phyloP scores from a whole-genome alignment of 371 early-diverging fungal genomes.

The Choanephora cucurbitarum region DNA sequence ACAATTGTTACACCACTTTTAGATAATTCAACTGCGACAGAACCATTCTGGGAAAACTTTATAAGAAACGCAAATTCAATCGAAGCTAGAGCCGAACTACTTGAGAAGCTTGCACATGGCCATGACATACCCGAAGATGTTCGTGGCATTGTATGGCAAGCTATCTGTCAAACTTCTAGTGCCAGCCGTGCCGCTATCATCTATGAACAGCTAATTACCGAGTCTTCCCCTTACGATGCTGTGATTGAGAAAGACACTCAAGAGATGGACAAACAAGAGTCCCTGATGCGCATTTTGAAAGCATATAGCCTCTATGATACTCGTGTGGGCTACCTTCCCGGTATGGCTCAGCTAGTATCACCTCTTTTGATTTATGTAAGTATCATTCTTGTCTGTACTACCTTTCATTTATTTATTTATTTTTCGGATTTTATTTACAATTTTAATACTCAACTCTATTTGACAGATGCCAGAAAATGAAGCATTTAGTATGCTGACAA shows the following conservation, averaged over 20 bases:
- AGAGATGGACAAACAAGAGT: slow-evolving; percentile 60
- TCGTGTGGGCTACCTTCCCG: slow-evolving; percentile 93
- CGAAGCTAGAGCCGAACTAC: slow-evolving; percentile 1
- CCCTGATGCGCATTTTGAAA: slow-evolving; percentile 76
- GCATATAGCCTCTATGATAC: slow-evolving; percentile 90
- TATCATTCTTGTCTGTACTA: not conserved
- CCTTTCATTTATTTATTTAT: not conserved
- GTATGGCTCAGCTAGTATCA: slow-evolving; percentile 82
- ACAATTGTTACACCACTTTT: slow-evolving; percentile 8
- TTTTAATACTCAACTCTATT: not conserved
- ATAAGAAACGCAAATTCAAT: slow-evolving; percentile 4
- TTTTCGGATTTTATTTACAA: not conserved
- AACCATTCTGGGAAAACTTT: slow-evolving; percentile 9
- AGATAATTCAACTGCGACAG: slow-evolving; percentile 1
- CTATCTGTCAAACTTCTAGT: slow-evolving; percentile 56
- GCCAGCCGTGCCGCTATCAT: slow-evolving; percentile 66
- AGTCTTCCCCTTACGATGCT: slow-evolving; percentile 64
- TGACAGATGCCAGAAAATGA: slow-evolving; percentile 85
- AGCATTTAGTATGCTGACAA: slow-evolving; percentile 83
- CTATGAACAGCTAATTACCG: slow-evolving; percentile 71
- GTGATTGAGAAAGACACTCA: slow-evolving; percentile 79
- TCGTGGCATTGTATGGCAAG: slow-evolving; percentile 87
- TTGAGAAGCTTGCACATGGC: not conserved
- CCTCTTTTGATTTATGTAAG: slow-evolving; percentile 80
- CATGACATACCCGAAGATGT: slow-evolving; percentile 72